phyloP scores from a whole-genome alignment of 495 filamentous ascomycete species.

The Annulohypoxylon maeteangense region DNA sequence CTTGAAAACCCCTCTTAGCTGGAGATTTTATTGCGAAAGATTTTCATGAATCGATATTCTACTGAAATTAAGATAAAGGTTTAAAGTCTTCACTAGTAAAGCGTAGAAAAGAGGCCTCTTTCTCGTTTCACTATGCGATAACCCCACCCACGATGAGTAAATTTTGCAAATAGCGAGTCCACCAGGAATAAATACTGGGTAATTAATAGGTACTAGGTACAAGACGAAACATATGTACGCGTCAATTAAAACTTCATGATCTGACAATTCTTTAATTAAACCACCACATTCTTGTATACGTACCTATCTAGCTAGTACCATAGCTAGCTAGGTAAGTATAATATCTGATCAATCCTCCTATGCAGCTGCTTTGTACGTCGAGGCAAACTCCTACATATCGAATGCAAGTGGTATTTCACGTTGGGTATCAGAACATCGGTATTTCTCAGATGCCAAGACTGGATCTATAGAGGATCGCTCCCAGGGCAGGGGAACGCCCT shows the following conservation, averaged over 20 bases:
- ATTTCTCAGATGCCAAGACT: slow-evolving; percentile 7
- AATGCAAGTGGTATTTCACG: not conserved
- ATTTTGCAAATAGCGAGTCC: slow-evolving; percentile 10
- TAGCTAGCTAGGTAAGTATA: not conserved
- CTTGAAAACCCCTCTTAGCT: not conserved
- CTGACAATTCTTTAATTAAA: slow-evolving; percentile 8
- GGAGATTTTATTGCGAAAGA: not conserved
- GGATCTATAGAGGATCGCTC: slow-evolving; percentile 1
- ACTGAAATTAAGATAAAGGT: not conserved
- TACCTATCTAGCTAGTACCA: too few species aligned
- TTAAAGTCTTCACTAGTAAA: not conserved
- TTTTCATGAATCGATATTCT: not conserved
- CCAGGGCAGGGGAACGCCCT: slow-evolving; percentile 13
- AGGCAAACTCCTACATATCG: not conserved
- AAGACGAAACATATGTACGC: not conserved
- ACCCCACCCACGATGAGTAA: slow-evolving; percentile 18
- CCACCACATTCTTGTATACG: not conserved
- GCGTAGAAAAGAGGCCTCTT: slow-evolving; percentile 1
- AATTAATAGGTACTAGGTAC: not conserved
- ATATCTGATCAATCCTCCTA: not conserved
- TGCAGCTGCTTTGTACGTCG: not conserved
- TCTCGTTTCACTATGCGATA: slow-evolving; percentile 1
- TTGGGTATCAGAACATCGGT: not conserved
- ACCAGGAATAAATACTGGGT: not conserved
- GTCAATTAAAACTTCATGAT: not conserved